Evolutionary conservation across 2,329 filamentous ascomycete species (phyloP), one percentile per base, ranked within the genome.

Genomic region (Neofusicoccum kwambonambiense): DNA sequence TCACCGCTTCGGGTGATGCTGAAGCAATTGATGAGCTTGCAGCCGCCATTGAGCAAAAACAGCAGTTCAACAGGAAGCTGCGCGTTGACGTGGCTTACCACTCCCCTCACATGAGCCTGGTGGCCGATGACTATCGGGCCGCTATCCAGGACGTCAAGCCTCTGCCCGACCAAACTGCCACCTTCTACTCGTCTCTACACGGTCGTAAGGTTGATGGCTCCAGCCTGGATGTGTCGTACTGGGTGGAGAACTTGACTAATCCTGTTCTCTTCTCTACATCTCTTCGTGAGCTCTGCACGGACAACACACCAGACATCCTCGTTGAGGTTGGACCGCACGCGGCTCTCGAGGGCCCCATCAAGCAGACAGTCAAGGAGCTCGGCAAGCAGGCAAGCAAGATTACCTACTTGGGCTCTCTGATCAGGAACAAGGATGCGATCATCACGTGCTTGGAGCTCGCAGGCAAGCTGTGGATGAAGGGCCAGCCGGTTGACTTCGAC

Each of bases 1-100:
- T 82, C 1, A 84, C 82, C 0, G 42, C 83, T 0, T 82, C 81
- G 7, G 82, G 82, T 0, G 78, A 82, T 64, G 64, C 51, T 3
- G 68, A 75, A 65, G 73, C 71, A 5, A 75, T 83, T 3, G 66
- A 74, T 0, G 70, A 76, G 49, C 67, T 73, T 0, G 69, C 74
- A 4, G 64, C 70, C 1, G 68, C 72, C 0, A 66, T 83, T 0
- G 69, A 77, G 1, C 69, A 73, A 3, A 68, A 77, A 19, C 69
- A 74, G 3, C 72, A 75, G 6, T 83, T 83, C 65, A 74, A 71
- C 3, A 72, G 78, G 0, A 65, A 71, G 12, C 75, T 84, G 0
- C 73, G 76, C 51, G 78, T 82, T 3, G 75, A 79, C 31, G 75
- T 69, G 11, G 81, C 81, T 0, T 83, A 82, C 52, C 81, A 83